These are phyloP conservation scores for Saccharomycopsis microspora DNA, from an alignment of 805 yeast genomes.

Conservation along the genomic window DNA sequence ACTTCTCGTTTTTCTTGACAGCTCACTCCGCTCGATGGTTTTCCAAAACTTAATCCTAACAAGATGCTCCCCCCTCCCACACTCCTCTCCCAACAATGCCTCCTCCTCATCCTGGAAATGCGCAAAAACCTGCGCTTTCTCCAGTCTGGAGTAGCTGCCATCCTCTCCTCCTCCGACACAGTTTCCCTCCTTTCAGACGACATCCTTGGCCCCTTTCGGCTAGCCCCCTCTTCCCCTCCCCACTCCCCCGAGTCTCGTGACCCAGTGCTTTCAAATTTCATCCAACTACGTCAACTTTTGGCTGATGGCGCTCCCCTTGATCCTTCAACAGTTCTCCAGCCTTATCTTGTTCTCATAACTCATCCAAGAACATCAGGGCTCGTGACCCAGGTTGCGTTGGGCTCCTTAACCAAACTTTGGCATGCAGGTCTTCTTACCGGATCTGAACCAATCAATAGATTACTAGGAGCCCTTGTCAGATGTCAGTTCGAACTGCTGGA, in stretches of 20 bases:
- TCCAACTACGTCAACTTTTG: constrained; percentile 65
- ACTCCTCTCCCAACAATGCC: constrained; percentile 80
- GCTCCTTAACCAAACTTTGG: constrained; percentile 63
- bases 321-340: constrained; percentile 66
- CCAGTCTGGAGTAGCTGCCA: constrained; percentile 75
- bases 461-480: constrained; percentile 60
- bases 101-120: constrained; percentile 79
- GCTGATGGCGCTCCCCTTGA: constrained; percentile 48
- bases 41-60: too few relatives aligned
- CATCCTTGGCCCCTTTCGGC: constrained; percentile 22
- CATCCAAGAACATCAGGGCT: constrained; percentile 79
- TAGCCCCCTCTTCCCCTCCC: constrained; percentile 21
- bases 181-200: constrained; percentile 35
- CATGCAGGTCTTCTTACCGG: constrained; percentile 48
- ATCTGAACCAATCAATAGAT: constrained; percentile 23
- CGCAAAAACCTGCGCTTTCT: constrained; percentile 71
- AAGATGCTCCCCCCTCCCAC: constrained; percentile 39
- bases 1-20: too few relatives aligned
- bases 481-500: constrained; percentile 95
- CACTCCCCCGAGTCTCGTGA: constrained; percentile 26
- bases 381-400: constrained; percentile 73
- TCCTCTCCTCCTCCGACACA: constrained; percentile 56
- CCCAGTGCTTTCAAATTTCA: constrained; percentile 68
- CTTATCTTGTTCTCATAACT: constrained; percentile 74
- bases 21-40: too few relatives aligned